These are phyloP conservation scores for Mycena floridula DNA, from an alignment of 768 basidiomycete species.

Conservation along the genomic window DNA sequence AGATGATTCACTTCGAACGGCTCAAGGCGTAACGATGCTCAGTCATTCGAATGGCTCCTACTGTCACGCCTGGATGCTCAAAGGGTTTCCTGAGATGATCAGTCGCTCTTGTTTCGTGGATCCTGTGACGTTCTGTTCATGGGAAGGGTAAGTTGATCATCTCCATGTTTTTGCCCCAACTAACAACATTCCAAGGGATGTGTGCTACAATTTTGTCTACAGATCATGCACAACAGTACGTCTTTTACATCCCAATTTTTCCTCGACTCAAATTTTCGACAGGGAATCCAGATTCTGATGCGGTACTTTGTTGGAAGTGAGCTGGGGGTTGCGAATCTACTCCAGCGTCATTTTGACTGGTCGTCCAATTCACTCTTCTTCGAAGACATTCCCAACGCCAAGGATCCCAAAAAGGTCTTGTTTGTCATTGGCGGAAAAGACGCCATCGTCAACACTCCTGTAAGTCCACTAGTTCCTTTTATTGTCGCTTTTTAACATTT, in stretches of 20 bases:
- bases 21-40: conserved; percentile 64
- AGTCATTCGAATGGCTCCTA: conserved; percentile 92
- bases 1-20: conserved; percentile 10
- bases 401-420: conserved; percentile 56
- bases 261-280: conserved; percentile 5
- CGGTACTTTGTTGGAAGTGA: conserved; percentile 87
- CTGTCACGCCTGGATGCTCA: conserved; percentile 85
- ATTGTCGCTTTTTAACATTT: not conserved
- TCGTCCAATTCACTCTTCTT: conserved; percentile 83
- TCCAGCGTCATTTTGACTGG: conserved; percentile 85
- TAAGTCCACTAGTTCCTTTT: conserved; percentile 21
- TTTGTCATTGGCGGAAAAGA: conserved; percentile 85
- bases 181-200: conserved; percentile 26
- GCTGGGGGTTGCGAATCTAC: conserved; percentile 79
- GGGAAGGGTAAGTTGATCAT: conserved; percentile 74
- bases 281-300: conserved; percentile 78
- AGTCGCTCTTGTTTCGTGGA: conserved; percentile 85
- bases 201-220: conserved; percentile 91
- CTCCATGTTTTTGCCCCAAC: not conserved
- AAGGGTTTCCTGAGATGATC: conserved; percentile 63
- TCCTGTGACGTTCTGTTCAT: conserved; percentile 84
- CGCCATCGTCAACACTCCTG: conserved; percentile 68
- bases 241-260: conserved; percentile 1
- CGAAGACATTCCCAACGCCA: conserved; percentile 81
- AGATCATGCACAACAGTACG: conserved; percentile 54